phyloP scores from a whole-genome alignment of 2,329 filamentous ascomycete species.

The Arachnomyces sp. region DNA sequence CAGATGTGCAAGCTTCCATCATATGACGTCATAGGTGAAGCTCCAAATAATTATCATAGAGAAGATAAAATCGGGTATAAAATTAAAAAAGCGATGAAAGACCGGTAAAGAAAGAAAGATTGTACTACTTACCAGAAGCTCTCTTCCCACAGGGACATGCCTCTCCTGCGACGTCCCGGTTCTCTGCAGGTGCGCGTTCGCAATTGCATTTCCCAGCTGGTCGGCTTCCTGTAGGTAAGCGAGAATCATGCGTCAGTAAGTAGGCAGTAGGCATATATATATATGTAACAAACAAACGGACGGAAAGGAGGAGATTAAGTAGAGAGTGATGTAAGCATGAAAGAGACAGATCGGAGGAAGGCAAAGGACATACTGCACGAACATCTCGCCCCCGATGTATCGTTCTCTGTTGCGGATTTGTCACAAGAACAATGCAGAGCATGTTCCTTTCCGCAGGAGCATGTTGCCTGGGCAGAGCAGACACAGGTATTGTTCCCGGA shows the following conservation, averaged over 20 bases:
- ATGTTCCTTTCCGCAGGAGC: conserved; percentile 83
- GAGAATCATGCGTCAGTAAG: conserved; percentile 5
- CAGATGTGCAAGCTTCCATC: neutral
- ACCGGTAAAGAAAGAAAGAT: neutral
- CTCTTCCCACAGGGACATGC: conserved; percentile 73
- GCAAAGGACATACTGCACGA: conserved; percentile 58
- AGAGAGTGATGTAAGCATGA: neutral
- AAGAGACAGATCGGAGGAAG: conserved; percentile 9
- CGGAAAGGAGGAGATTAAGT: conserved; percentile 1
- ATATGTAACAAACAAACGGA: neutral
- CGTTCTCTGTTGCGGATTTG: conserved; percentile 70
- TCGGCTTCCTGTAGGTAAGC: conserved; percentile 49
- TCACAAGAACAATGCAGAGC: conserved; percentile 82
- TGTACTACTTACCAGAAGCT: conserved; percentile 52
- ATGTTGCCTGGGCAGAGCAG: conserved; percentile 55
- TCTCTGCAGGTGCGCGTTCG: conserved; percentile 63
- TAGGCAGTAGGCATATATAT: no score
- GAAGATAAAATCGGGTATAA: conserved; percentile 6
- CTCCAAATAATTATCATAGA: neutral
- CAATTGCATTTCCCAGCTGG: conserved; percentile 77
- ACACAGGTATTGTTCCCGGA: conserved; percentile 47
- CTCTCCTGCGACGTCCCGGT: conserved; percentile 51
- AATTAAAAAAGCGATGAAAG: neutral
- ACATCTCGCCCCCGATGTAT: conserved; percentile 63
- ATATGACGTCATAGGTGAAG: conserved; percentile 2